These are phyloP conservation scores for Ascochyta rabiei DNA, from an alignment of 2,329 filamentous ascomycete genomes.

Conservation along the genomic window DNA sequence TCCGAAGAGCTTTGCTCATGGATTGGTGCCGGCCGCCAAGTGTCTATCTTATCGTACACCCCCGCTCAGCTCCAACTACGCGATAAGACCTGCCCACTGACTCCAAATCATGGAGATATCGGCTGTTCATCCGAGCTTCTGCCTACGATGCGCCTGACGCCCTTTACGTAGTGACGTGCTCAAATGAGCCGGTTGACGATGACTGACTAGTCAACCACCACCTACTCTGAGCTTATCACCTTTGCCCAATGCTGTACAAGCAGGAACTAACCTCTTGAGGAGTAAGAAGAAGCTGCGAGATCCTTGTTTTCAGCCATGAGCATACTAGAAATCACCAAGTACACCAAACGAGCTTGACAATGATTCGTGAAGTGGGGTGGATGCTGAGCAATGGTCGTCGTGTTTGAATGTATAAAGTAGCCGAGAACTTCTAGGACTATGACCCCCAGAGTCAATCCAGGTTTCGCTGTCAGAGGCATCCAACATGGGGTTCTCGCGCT, in stretches of 20 bases:
- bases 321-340: background rate
- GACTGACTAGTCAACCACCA: conserved; percentile 8
- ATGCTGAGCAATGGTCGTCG: background rate
- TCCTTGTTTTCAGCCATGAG: conserved; percentile 2
- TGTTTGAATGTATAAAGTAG: background rate
- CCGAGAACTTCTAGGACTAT: background rate
- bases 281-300: background rate
- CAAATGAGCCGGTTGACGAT: background rate
- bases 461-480: background rate
- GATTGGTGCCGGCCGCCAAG: conserved; percentile 1
- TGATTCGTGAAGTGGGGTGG: background rate
- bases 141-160: conserved; percentile 2
- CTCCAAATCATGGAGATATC: conserved; percentile 8
- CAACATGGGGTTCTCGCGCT: conserved; percentile 19
- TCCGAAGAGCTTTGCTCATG: background rate
- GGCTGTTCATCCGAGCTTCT: background rate
- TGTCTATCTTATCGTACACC: conserved; percentile 4
- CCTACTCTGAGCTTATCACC: conserved; percentile 10
- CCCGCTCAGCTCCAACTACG: conserved; percentile 6
- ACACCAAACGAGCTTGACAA: background rate
- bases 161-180: conserved; percentile 17
- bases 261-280: conserved; percentile 1
- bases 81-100: conserved; percentile 10
- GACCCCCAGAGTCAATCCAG: background rate
- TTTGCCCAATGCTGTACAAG: background rate